Evolutionary conservation across 129 eudicot genomes (phyloP), one percentile per base, ranked within the genome.

Genomic region (Centrapalus pauciflorus): DNA sequence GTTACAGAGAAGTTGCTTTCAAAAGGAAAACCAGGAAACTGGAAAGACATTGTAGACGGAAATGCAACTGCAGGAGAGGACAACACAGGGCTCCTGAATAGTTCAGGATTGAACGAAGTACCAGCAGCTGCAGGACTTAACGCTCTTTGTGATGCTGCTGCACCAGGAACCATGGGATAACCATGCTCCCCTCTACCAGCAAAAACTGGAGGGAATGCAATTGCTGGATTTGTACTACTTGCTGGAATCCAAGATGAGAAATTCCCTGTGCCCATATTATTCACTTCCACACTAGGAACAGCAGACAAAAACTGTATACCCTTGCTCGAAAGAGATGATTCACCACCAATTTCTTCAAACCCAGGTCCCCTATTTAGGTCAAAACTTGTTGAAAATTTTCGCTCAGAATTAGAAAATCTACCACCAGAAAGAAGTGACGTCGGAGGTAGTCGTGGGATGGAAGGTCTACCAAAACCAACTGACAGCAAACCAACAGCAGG

Each of bases 21-120:
- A 9, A 88, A 86, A 4, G 98, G 92, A 67, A 83, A 85, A 2
- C 80, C 81, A 5, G 95, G 80, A 71, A 77, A 88, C 34, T 82
- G 95, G 58, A 86, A 86, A 5, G 96, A 86, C 13, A 71, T 20
- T 7, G 73, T 59, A 46, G 87, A 52, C 3, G 66, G 75, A 55
- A 78, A 85, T 14, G 88, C 75, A 29, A 92, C 79, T 11, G 98
- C 95, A 4, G 98, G 96, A 45, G 98, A 83, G 3, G 95, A 80
- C 71, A 88, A 73, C 8, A 89, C 90, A 0, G 93, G 78, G 5
- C 77, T 89, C 43, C 89, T 71, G 45, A 78, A 88, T 3, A 77
- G 41, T 34, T 91, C 96, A 9, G 84, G 79, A 62, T 72, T 59
- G 48, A 81, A 85, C 0, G 90, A 69, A 28, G 81, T 48, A 55